Conservation (phyloP, 257 asterid genomes). For the Jaltomata sinuosa region DNA sequence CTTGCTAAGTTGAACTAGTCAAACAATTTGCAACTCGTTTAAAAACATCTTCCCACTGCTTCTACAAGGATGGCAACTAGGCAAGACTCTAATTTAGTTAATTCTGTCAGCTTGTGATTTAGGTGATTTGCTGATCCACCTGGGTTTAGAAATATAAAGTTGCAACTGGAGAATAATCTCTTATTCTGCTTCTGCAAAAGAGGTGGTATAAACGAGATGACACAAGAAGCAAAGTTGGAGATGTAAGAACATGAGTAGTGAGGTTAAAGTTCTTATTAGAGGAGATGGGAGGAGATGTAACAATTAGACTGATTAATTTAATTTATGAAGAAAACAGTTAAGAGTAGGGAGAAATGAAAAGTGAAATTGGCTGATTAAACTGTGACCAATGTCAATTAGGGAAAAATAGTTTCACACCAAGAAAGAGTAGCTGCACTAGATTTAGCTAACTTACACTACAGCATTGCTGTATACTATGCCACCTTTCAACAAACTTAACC, state of each 20-base stretch:
- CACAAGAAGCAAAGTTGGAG: background rate
- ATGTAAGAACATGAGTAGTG: background rate
- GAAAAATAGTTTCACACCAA: background rate
- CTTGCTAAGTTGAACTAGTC: background rate
- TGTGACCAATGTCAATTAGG: background rate
- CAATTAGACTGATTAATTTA: background rate
- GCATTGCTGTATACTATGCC: conserved; percentile 87
- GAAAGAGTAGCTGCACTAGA: background rate
- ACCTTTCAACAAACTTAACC: conserved; percentile 84
- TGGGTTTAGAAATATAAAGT: background rate
- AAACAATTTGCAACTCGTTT: background rate
- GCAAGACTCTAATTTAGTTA: background rate
- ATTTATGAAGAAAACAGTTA: background rate
- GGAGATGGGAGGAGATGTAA: background rate
- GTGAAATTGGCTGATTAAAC: background rate
- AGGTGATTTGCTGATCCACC: background rate
- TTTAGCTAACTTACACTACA: conserved; percentile 56
- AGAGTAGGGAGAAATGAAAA: background rate
- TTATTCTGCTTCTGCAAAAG: background rate
- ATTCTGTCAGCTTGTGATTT: background rate
- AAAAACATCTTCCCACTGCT: background rate
- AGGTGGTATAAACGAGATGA: background rate
- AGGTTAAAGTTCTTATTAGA: background rate
- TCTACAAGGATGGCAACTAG: background rate
- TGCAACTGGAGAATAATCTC: background rate